Base-by-base conservation (phyloP, 352 stramenopile species). In the Phytophthora citrophthora region DNA sequence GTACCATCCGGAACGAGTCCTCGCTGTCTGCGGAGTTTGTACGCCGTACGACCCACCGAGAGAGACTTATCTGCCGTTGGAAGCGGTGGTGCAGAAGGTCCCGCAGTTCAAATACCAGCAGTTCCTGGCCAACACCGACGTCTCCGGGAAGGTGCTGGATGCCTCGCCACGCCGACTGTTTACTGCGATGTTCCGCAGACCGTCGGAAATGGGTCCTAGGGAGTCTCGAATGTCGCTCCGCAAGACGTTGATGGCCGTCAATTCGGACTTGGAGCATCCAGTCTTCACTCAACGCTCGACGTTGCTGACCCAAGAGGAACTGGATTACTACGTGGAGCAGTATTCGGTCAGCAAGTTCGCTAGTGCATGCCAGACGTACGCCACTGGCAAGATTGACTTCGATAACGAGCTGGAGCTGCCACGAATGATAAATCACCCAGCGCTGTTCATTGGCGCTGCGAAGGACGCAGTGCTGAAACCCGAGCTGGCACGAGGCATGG, bases 1-100 rank as follows among this genome's bases (percentile, higher is more conserved):
- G 36, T 89, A 81, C 61, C 71, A 90, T 44, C 79, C 77, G 3
- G 61, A 82, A 31, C 77, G 83, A 3, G 78, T 90, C 18, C 50
- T 87, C 29, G 83, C 76, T 32, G 64, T 86, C 5, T 79, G 62
- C 11, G 63, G 62, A 26, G 62, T 92, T 32, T 89, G 77, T 59
- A 90, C 77, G 45, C 79, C 83, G n/a, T 90, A 82, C 60, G 56
- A 72, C 23, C 81, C 81, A 1, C 73, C 70, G 0, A 58, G 20
- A 10, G 56, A 74, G 5, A 50, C 46, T 12, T 84, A 77, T 41
- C 41, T 81, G 9, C 47, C 72, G 24, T 12, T 79, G 12, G 74
- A 79, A 51, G 54, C 31, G 5, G 32, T 77, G 3, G 58, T 77
- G 34, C 24, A 71, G 12, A 53, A 55, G 23, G 32, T 76, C 6